phyloP scores from a whole-genome alignment of 257 asterid genomes.

The Solanum paucissectum region DNA sequence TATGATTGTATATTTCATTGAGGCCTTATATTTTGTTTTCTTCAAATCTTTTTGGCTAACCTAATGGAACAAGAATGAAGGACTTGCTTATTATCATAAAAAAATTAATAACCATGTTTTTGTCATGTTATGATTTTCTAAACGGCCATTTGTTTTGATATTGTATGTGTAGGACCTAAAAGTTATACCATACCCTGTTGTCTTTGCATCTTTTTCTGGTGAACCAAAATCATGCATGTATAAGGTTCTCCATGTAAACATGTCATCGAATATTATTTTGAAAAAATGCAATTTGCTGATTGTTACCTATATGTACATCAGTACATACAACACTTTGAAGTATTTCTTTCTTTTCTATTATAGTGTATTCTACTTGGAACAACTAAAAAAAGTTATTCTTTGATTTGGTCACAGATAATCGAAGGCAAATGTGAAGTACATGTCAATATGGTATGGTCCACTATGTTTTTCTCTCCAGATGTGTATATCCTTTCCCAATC shows the following conservation, averaged over 20 bases:
- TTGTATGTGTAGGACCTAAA: conserved; percentile 59
- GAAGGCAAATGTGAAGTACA: conserved; percentile 59
- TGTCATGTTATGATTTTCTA: not conserved
- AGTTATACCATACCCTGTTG: conserved; percentile 72
- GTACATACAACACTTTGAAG: not conserved
- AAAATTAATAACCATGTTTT: not conserved
- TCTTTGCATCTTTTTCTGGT: conserved; percentile 88
- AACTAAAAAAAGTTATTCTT: not conserved
- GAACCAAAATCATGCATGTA: conserved; percentile 95
- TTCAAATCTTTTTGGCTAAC: not conserved
- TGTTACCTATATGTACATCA: not conserved
- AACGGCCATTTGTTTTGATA: not conserved
- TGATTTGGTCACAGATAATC: conserved; percentile 55
- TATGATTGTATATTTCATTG: not conserved
- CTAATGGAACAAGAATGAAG: not conserved
- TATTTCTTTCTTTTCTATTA: not conserved
- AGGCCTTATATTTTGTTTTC: not conserved
- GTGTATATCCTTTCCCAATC: too few species aligned
- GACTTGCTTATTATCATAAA: not conserved
- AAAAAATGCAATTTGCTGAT: not conserved
- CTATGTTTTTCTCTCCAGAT: not conserved
- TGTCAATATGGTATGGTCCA: conserved; percentile 36
- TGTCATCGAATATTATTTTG: not conserved
- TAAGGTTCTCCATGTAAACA: conserved; percentile 77
- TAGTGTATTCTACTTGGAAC: not conserved